Evolutionary conservation across 768 basidiomycete genomes (phyloP).

Genomic region (Epithele typhae): DNA sequence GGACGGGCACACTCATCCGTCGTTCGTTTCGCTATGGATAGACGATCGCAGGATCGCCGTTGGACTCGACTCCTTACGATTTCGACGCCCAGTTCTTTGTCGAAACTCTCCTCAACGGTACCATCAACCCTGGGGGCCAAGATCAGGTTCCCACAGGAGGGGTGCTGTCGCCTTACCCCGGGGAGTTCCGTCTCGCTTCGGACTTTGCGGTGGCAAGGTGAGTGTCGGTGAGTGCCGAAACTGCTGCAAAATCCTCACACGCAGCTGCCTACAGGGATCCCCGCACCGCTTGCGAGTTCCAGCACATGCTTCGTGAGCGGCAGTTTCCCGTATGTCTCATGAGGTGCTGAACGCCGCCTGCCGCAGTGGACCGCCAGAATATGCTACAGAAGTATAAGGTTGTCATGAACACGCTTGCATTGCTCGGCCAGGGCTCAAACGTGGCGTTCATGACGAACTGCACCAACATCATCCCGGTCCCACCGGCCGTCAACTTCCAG

Average conservation of each 20-base stretch:
- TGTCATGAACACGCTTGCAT: constrained; percentile 1
- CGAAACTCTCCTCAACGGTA: constrained; percentile 10
- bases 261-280: neutral
- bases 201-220: constrained; percentile 5
- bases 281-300: constrained; percentile 5
- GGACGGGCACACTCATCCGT: too few relatives aligned
- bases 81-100: constrained; percentile 12
- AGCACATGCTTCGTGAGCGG: constrained; percentile 2
- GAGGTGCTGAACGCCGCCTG: too few relatives aligned
- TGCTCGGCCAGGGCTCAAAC: constrained; percentile 3
- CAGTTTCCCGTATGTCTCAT: too few relatives aligned
- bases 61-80: constrained; percentile 4
- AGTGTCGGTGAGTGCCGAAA: neutral
- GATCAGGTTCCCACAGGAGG: neutral
- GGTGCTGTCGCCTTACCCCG: constrained; percentile 4
- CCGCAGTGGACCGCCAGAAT: neutral
- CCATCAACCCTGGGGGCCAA: neutral
- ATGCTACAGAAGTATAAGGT: constrained; percentile 1
- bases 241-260: neutral
- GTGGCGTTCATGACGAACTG: neutral
- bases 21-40: too few relatives aligned
- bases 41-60: constrained; percentile 3
- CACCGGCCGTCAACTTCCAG: neutral
- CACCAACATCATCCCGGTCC: constrained; percentile 4
- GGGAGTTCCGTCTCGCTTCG: constrained; percentile 5